A percentile compares a stretch with the other conserved stretches of the same genome.
Conservation (phyloP, 1,284 basidiomycete species). For the Ganoderma lucidum region DNA sequence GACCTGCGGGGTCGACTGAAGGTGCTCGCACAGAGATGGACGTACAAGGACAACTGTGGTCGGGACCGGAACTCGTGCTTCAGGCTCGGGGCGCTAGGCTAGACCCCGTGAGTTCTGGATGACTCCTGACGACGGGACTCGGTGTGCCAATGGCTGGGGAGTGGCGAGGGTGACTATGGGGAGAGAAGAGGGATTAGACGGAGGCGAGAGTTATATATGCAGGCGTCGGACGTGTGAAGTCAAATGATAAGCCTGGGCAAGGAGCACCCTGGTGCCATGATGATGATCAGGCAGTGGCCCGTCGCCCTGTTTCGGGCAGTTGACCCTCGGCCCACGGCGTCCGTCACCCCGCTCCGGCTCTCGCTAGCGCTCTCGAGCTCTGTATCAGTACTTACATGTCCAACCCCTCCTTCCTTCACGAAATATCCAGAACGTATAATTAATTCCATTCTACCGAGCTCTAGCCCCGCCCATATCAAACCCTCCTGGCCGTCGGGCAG, state of each 20-base stretch:
- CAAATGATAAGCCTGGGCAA: slow-evolving; percentile 31
- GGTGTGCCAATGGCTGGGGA: background rate
- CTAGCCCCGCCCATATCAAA: background rate
- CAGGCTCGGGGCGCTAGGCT: background rate
- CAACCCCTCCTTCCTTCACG: background rate
- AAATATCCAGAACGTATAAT: background rate
- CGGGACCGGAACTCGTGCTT: slow-evolving; percentile 1
- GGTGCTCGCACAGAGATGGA: slow-evolving; percentile 25
- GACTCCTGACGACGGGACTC: slow-evolving; percentile 9
- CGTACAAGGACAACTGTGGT: slow-evolving; percentile 12
- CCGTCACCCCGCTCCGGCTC: background rate
- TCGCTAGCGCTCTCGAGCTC: background rate
- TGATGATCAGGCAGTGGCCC: slow-evolving; percentile 17
- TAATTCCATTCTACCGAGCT: background rate
- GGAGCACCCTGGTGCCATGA: slow-evolving; percentile 3
- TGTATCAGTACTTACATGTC: too few relatives aligned
- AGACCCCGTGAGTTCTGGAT: slow-evolving; percentile 1
- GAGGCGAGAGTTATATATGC: slow-evolving; percentile 28
- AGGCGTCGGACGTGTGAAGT: slow-evolving; percentile 31
- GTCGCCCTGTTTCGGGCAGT: slow-evolving; percentile 9
- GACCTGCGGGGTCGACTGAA: slow-evolving; percentile 21
- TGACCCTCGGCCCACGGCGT: background rate
- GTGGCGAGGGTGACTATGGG: slow-evolving; percentile 12
- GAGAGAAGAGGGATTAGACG: slow-evolving; percentile 10
- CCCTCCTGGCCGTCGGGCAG: background rate